A percentile compares a stretch with the other conserved stretches of the same genome.
phyloP scores from a whole-genome alignment of 257 asterid species.

The Przewalskia tangutica region DNA sequence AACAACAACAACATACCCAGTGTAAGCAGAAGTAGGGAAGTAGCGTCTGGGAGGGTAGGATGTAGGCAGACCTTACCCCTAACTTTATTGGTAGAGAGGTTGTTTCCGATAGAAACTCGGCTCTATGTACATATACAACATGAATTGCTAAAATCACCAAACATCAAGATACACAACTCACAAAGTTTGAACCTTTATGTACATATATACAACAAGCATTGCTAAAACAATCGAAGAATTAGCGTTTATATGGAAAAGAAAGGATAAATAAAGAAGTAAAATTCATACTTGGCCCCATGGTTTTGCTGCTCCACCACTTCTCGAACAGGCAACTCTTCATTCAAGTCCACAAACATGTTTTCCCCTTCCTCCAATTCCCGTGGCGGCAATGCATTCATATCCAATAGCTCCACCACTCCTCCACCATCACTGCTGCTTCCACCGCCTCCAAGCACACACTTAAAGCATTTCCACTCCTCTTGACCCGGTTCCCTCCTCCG shows the following conservation, averaged over 20 bases:
- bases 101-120: too few relatives aligned
- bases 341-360: constrained; percentile 3
- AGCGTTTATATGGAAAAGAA: background rate
- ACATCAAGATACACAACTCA: background rate
- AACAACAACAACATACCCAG: too few relatives aligned
- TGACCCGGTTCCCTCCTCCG: constrained; percentile 26
- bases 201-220: background rate
- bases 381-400: constrained; percentile 54
- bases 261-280: constrained; percentile 13
- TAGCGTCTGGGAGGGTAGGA: background rate
- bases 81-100: too few relatives aligned
- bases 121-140: background rate
- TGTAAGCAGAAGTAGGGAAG: background rate
- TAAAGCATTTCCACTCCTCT: constrained; percentile 51
- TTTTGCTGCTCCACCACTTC: constrained; percentile 13
- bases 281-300: constrained; percentile 40
- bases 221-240: background rate
- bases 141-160: background rate
- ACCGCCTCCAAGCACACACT: constrained; percentile 31
- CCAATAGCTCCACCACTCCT: background rate
- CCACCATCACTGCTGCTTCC: background rate
- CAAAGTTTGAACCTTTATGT: background rate
- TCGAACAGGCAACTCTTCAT: constrained; percentile 21
- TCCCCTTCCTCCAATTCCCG: constrained; percentile 30
- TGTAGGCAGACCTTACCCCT: too few relatives aligned